phyloP scores from a whole-genome alignment of 148 eudicot genomes.

The Pharnaceum exiguum region DNA sequence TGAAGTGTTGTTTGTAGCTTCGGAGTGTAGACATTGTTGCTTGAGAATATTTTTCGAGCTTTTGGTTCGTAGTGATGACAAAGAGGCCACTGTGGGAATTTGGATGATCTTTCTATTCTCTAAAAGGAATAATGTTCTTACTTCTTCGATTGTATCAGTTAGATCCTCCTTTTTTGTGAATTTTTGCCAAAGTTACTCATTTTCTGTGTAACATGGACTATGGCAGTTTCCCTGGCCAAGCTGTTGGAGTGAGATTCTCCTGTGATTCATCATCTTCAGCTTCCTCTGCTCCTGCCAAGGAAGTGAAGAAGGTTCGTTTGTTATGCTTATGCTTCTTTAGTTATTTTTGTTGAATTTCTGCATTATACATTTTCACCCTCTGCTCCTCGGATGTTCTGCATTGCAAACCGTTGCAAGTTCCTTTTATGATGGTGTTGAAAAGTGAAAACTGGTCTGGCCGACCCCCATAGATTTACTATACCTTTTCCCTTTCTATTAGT shows the following conservation, averaged over 20 bases:
- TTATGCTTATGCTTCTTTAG: neutral
- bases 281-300: conserved; percentile 45
- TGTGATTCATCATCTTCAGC: conserved; percentile 31
- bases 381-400: neutral
- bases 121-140: no score
- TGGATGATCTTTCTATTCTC: no score
- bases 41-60: no score
- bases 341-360: neutral
- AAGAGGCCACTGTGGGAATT: no score
- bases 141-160: neutral
- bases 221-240: conserved; percentile 83
- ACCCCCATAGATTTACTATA: no score
- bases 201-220: neutral
- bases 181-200: neutral
- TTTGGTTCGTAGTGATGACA: no score
- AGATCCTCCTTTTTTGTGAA: neutral
- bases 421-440: no score
- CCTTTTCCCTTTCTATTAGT: no score
- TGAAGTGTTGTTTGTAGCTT: no score
- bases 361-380: neutral
- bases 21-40: no score
- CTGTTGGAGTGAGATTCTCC: conserved; percentile 64
- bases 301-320: conserved; percentile 43
- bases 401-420: no score
- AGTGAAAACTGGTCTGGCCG: no score